These are phyloP conservation scores for Nemania sp. DNA, from an alignment of 2,329 filamentous ascomycete genomes.

Conservation along the genomic window DNA sequence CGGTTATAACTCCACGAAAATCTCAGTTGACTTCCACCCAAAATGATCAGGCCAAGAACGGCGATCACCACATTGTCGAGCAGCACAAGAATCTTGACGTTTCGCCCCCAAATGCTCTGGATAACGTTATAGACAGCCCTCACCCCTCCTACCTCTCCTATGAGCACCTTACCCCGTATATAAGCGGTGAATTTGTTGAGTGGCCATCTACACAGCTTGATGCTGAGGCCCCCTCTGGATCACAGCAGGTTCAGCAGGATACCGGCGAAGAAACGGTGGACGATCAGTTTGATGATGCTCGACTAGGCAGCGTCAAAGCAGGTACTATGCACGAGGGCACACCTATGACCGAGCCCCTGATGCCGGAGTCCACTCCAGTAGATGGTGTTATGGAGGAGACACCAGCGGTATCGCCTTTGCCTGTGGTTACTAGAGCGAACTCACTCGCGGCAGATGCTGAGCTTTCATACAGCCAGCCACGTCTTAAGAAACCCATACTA, in stretches of 20 bases:
- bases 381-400: slow-evolving; percentile 39
- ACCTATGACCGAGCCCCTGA: slow-evolving; percentile 32
- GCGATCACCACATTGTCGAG: background rate
- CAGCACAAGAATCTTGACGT: background rate
- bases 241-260: slow-evolving; percentile 15
- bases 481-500: slow-evolving; percentile 42
- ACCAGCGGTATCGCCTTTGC: slow-evolving; percentile 34
- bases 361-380: slow-evolving; percentile 29
- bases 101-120: background rate
- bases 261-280: slow-evolving; percentile 16
- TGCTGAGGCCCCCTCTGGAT: slow-evolving; percentile 24
- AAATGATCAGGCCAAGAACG: background rate
- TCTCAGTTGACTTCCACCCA: background rate
- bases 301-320: slow-evolving; percentile 7
- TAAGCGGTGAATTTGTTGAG: slow-evolving; percentile 29
- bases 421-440: slow-evolving; percentile 42
- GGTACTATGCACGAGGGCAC: slow-evolving; percentile 30
- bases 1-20: slow-evolving; percentile 9
- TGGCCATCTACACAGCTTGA: slow-evolving; percentile 32
- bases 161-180: slow-evolving; percentile 38
- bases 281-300: slow-evolving; percentile 18
- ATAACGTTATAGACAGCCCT: slow-evolving; percentile 2
- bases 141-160: slow-evolving; percentile 23
- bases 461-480: slow-evolving; percentile 5
- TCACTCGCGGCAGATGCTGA: slow-evolving; percentile 41